A percentile compares a stretch with the other conserved stretches of the same genome.
phyloP scores from a whole-genome alignment of 2,329 filamentous ascomycete species.

The Metarhizium guizhouense region DNA sequence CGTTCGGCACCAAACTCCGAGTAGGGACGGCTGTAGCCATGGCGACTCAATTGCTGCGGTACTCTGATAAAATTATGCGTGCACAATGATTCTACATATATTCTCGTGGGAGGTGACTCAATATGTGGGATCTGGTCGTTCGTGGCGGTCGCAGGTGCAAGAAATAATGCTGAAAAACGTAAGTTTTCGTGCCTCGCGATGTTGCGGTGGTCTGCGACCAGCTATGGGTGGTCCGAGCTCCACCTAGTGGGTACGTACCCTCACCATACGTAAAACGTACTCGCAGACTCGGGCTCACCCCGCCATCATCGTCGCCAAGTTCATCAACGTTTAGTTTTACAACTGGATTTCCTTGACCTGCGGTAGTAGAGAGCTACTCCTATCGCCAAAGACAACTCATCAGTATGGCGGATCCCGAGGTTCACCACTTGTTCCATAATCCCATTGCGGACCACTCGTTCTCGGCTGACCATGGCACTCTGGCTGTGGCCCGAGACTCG shows the following conservation, averaged over 20 bases:
- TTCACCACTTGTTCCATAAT: constrained; percentile 93
- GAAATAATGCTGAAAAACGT: no score
- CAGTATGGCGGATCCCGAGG: constrained; percentile 74
- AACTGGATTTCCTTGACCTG: constrained; percentile 11
- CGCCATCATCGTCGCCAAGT: constrained; percentile 3
- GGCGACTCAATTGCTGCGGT: constrained; percentile 9
- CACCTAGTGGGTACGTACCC: neutral
- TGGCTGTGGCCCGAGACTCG: constrained; percentile 87
- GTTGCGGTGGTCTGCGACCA: neutral
- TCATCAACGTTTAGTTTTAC: neutral
- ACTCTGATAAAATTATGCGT: neutral
- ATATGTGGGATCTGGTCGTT: neutral
- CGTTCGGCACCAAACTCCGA: constrained; percentile 30
- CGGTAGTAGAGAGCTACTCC: constrained; percentile 92
- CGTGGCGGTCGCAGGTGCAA: no score
- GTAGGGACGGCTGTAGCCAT: constrained; percentile 30
- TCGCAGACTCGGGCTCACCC: neutral
- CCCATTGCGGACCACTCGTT: constrained; percentile 98
- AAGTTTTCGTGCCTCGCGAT: constrained; percentile 1
- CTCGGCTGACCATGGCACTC: constrained; percentile 78
- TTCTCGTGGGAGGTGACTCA: neutral
- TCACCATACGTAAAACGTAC: neutral
- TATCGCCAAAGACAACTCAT: constrained; percentile 25
- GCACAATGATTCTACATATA: neutral
- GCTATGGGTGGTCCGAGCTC: neutral